Percentiles rank a stretch among this genome's conserved stretches.
These are phyloP conservation scores for Aureobasidium lini DNA, from an alignment of 2,329 filamentous ascomycete species.

Conservation along the genomic window DNA sequence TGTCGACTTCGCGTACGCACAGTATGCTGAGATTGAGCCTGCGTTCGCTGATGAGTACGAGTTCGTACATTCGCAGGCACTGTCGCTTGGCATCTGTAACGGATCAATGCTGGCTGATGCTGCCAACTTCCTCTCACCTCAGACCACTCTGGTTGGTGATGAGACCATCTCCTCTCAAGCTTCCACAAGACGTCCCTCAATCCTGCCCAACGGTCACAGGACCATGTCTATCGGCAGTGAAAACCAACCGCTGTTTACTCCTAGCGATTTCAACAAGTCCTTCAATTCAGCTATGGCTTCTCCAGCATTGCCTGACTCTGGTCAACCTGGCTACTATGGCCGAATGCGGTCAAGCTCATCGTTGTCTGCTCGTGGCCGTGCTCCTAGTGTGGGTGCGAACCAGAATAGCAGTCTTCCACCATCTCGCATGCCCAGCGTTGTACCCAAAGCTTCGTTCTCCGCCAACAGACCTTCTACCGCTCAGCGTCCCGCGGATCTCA, in stretches of 20 bases:
- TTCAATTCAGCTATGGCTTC: constrained; percentile 2
- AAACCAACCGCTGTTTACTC: constrained; percentile 14
- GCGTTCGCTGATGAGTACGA: constrained; percentile 74
- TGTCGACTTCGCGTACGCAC: constrained; percentile 41
- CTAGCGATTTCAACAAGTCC: constrained; percentile 12
- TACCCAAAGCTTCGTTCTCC: constrained; percentile 39
- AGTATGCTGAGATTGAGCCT: constrained; percentile 61
- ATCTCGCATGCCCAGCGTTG: constrained; percentile 18
- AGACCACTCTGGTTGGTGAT: constrained; percentile 35
- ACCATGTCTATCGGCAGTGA: constrained; percentile 18
- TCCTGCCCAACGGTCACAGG: constrained; percentile 7
- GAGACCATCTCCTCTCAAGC: constrained; percentile 21
- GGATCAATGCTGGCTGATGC: constrained; percentile 55
- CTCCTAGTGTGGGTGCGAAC: constrained; percentile 9
- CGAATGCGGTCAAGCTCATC: constrained; percentile 52
- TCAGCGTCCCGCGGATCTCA: constrained; percentile 19
- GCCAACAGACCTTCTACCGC: constrained; percentile 29
- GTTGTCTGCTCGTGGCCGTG: constrained; percentile 33
- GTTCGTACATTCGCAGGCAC: constrained; percentile 64
- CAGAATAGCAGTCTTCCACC: constrained; percentile 13
- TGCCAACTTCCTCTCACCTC: constrained; percentile 51
- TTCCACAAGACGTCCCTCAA: constrained; percentile 11
- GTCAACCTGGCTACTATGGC: constrained; percentile 19
- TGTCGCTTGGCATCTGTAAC: constrained; percentile 70
- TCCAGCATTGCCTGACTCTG: constrained; percentile 41